A percentile compares a stretch with the other conserved stretches of the same genome.
These are phyloP conservation scores for Emergomyces orientalis DNA, from an alignment of 2,329 filamentous ascomycete genomes.

Conservation along the genomic window DNA sequence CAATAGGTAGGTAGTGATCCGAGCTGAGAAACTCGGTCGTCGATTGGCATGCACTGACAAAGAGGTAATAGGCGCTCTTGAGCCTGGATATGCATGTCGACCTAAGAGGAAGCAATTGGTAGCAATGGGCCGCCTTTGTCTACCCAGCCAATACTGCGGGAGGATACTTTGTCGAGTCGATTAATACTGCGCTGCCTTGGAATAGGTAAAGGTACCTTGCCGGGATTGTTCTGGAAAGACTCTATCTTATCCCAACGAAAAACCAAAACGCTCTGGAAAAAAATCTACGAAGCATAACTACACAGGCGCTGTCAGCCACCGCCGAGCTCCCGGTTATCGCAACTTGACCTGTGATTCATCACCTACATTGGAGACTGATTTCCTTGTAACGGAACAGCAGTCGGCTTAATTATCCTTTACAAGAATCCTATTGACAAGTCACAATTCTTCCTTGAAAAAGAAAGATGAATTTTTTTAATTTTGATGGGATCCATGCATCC, in stretches of 20 bases:
- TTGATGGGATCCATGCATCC: background rate
- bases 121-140: background rate
- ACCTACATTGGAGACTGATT: background rate
- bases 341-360: too few species aligned
- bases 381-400: background rate
- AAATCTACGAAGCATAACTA: background rate
- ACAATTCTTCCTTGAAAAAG: too few species aligned
- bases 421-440: background rate
- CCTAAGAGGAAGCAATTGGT: conserved; percentile 2
- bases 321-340: too few species aligned
- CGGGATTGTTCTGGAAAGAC: conserved; percentile 2
- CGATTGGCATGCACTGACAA: conserved; percentile 2
- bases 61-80: background rate
- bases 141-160: background rate
- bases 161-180: background rate
- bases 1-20: background rate
- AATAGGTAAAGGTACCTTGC: background rate
- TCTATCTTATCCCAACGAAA: background rate
- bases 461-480: background rate
- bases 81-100: conserved; percentile 6
- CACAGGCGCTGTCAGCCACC: too few species aligned
- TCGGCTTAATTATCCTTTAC: background rate
- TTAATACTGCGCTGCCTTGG: background rate
- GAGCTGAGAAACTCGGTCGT: background rate
- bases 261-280: background rate